phyloP scores from a whole-genome alignment of 306 rosid genomes.

The Corylus americana region DNA sequence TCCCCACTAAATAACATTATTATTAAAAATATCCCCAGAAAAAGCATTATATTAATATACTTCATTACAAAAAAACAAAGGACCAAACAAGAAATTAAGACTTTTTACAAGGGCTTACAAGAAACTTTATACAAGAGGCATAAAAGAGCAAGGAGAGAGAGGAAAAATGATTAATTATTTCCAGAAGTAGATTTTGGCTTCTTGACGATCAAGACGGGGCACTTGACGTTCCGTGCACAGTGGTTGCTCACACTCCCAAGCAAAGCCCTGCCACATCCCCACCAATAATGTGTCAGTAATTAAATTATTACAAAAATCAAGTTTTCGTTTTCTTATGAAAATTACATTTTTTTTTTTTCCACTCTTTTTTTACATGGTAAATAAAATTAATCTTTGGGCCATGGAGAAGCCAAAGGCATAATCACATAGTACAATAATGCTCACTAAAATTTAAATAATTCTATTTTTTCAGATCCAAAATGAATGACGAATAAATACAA shows the following conservation, averaged over 20 bases:
- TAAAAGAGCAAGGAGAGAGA: background rate
- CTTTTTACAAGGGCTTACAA: background rate
- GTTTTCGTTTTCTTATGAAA: too few relatives aligned
- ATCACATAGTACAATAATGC: too few relatives aligned
- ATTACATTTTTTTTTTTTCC: too few relatives aligned
- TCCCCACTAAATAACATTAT: background rate
- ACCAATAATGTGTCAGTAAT: background rate
- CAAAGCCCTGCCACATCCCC: slow-evolving; percentile 55
- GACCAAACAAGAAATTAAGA: background rate
- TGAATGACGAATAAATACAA: too few relatives aligned
- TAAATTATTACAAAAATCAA: too few relatives aligned
- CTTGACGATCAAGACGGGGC: slow-evolving; percentile 83
- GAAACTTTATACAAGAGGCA: background rate
- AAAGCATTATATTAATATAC: background rate
- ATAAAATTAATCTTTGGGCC: too few relatives aligned
- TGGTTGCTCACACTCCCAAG: slow-evolving; percentile 94
- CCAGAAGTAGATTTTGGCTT: slow-evolving; percentile 55
- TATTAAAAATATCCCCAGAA: background rate
- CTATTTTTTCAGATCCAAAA: too few relatives aligned
- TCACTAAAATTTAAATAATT: too few relatives aligned
- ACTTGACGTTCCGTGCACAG: slow-evolving; percentile 77
- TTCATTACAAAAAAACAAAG: background rate
- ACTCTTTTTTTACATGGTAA: too few relatives aligned
- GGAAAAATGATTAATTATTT: slow-evolving; percentile 2
- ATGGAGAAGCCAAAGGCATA: too few relatives aligned